Conservation (phyloP, 257 asterid species). For the Apocynum venetum region DNA sequence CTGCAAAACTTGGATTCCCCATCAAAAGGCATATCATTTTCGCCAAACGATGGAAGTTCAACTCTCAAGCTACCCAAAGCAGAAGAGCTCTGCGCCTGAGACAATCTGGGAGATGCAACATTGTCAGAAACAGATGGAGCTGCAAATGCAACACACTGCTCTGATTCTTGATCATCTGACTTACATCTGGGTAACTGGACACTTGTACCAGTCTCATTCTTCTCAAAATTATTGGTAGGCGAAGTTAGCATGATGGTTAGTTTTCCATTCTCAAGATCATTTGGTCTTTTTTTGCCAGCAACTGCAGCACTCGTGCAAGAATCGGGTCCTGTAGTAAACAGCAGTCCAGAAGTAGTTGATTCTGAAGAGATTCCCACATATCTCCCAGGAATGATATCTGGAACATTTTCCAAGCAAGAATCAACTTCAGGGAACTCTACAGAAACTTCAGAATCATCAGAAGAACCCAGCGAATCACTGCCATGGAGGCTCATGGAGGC, state of each 20-base stretch:
- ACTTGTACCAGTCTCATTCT: constrained; percentile 19
- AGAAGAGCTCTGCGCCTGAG: constrained; percentile 30
- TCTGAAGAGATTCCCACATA: constrained; percentile 22
- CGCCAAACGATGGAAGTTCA: constrained; percentile 55
- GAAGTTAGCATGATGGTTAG: constrained; percentile 16
- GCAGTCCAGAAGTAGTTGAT: constrained; percentile 23
- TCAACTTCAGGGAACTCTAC: constrained; percentile 27
- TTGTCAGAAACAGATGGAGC: constrained; percentile 21
- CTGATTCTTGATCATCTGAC: constrained; percentile 20
- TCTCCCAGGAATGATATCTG: constrained; percentile 17
- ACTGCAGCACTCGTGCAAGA: constrained; percentile 23
- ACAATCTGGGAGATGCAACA: constrained; percentile 24
- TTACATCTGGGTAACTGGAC: constrained; percentile 21
- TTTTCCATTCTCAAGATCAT: constrained; percentile 25
- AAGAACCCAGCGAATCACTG: constrained; percentile 21
- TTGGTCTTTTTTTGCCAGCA: constrained; percentile 25
- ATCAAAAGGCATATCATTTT: constrained; percentile 31
- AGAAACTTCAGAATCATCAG: constrained; percentile 33
- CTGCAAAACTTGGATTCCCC: constrained; percentile 28
- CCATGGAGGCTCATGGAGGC: constrained; percentile 32
- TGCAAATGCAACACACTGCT: constrained; percentile 31
- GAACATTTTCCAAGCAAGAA: constrained; percentile 29
- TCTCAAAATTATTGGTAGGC: constrained; percentile 14
- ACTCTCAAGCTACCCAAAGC: constrained; percentile 38
- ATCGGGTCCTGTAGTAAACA: constrained; percentile 25